Evolutionary conservation across 2,329 filamentous ascomycete species (phyloP).

Genomic region (Catunica adiposa): DNA sequence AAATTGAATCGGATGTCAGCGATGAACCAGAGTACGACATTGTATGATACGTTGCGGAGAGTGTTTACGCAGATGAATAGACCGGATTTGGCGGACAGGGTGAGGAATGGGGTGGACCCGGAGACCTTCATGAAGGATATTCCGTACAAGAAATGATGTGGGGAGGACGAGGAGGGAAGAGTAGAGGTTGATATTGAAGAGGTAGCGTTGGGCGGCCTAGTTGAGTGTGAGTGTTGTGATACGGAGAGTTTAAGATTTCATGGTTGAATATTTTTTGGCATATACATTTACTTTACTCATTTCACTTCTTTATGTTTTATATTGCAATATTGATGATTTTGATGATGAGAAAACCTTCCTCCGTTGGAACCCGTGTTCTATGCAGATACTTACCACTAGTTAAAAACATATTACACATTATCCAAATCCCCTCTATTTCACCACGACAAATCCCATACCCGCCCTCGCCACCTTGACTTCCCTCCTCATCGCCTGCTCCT

Average conservation of each 20-base stretch:
- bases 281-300: neutral
- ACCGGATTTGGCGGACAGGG: slow-evolving; percentile 71
- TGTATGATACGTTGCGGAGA: slow-evolving; percentile 83
- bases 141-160: slow-evolving; percentile 51
- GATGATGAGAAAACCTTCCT: neutral
- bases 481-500: slow-evolving; percentile 44
- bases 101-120: slow-evolving; percentile 79
- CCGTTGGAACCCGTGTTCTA: neutral
- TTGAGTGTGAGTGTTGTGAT: slow-evolving; percentile 2
- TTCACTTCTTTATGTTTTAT: no score
- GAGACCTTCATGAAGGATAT: slow-evolving; percentile 66
- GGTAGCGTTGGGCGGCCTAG: neutral
- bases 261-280: neutral
- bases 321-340: neutral
- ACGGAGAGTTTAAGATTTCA: neutral
- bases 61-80: slow-evolving; percentile 96
- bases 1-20: slow-evolving; percentile 75
- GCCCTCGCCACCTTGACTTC: slow-evolving; percentile 41
- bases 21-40: slow-evolving; percentile 90
- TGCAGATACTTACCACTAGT: neutral
- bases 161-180: slow-evolving; percentile 18
- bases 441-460: slow-evolving; percentile 46
- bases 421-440: slow-evolving; percentile 32
- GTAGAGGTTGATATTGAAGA: neutral
- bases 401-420: neutral